Base-by-base conservation (phyloP, 306 rosid genomes). In the Styphnolobium japonicum region DNA sequence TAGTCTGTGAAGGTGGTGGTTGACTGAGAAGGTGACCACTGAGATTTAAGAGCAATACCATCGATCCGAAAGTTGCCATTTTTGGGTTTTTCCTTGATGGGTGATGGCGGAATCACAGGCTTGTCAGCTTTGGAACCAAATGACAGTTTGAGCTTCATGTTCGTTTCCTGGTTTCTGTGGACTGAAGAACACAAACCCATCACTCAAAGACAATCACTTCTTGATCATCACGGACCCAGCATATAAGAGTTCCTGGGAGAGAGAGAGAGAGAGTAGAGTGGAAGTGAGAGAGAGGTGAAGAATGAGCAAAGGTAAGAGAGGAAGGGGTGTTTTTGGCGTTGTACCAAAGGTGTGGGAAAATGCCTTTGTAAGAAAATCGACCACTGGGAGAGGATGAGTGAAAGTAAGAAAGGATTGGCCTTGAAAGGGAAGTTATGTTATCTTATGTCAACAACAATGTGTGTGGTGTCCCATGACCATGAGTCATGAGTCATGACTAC, bases 121-220 rank as follows among this genome's bases (percentile, higher is more conserved):
- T 77, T 81, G 45, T 85, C 82, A 39, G 89, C 33, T 84, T 86
- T 86, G 77, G 95, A 85, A 60, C 86, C 85, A 27, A 86, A 45
- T 0, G 97, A 88, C 31, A 80, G 64, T 5, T 81, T 57, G 70
- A 88, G 85, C 55, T 90, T 88, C 91, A 90, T 71, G 84, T 86
- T 87, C 5, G 93, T 52, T 51, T 84, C 89, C 1, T 90, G 70
- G 79, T 80, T 87, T 80, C 86, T 80, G 6, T 87, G 87, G 2
- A 84, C 71, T 19, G 98, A 95, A 73, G 55, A 87, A 76, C 92
- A 91, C 2, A 85, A 87, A 83, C 98, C 99, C 98, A 95, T 82
- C 42, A 70, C 51, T 72, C 36, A 65, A 76, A 53, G 16, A 27
- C 56, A 64, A 83, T 37, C 70, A 53, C 67, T 16, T 36, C 61